Base-by-base conservation (phyloP, 2,329 filamentous ascomycete species). In the Fusarium sp. region DNA sequence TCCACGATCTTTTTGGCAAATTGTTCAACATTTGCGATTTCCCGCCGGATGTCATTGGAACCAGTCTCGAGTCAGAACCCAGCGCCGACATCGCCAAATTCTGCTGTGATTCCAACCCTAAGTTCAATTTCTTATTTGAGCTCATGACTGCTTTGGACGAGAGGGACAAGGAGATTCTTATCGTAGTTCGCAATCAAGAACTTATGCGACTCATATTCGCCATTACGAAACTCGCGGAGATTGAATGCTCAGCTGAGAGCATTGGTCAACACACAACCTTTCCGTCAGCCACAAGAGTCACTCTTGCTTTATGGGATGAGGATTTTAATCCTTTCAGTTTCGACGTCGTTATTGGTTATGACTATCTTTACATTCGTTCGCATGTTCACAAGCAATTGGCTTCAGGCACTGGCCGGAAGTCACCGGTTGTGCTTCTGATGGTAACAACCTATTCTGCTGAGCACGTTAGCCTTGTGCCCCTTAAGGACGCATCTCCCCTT, bases 101-200 rank as follows among this genome's bases (percentile, higher is more conserved):
- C 67, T 83, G 84, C 3, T 82, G 84, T 58, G 84, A 84, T 54
- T 84, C 86, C 12, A 90, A 88, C 75, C 79, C 86, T 57, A 91
- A 91, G 69, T 88, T 86, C 69, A 84, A 82, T 31, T 90, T 91
- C 69, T 71, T 90, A 8, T 84, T 82, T 45, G 86, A 89, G 65
- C 78, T 91, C 7, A 49, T 71, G 60, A 34, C 61, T 14, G 46
- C 6, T 74, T 90, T 30, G 78, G 84, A 21, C 73, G 77, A 79
- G 18, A 75, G 79, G 14, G 79, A 84, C 13, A 83, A 81, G 39
- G 85, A 83, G 37, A 76, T 90, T 10, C 77, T 89, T 16, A 82
- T 91, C 25, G 73, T 90, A 13, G 85, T 82, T 11, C 84, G 84
- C 21, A 82, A 84, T 8, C 81, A 82, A 12, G 79, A 81, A 30